phyloP scores from a whole-genome alignment of 345 rosid species.

The Gynandropsis gynandra region DNA sequence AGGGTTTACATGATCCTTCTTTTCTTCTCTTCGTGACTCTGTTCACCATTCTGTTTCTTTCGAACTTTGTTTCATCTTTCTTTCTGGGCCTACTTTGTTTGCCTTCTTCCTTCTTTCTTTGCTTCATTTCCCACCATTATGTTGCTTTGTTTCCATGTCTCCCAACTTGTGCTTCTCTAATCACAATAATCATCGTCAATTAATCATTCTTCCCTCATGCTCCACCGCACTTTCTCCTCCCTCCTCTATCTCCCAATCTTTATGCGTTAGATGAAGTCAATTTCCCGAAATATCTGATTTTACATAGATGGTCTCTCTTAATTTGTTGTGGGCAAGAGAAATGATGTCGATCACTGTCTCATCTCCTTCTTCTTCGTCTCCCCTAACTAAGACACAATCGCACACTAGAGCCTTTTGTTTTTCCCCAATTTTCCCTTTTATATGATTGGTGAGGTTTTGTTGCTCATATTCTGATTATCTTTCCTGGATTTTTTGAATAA shows the following conservation, averaged over 20 bases:
- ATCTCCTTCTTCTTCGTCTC: constrained; percentile 24
- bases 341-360: constrained; percentile 41
- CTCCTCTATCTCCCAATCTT: background rate
- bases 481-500: too few relatives aligned
- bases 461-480: background rate
- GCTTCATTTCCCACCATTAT: too few relatives aligned
- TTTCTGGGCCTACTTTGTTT: too few relatives aligned
- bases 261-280: background rate
- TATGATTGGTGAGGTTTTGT: background rate
- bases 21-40: too few relatives aligned
- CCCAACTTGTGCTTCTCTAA: constrained; percentile 9
- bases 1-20: too few relatives aligned
- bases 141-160: too few relatives aligned
- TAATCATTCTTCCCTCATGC: background rate
- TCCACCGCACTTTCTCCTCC: constrained; percentile 24
- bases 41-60: too few relatives aligned
- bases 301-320: background rate
- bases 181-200: constrained; percentile 22
- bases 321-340: background rate
- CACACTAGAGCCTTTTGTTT: constrained; percentile 18
- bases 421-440: background rate
- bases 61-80: too few relatives aligned
- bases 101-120: too few relatives aligned
- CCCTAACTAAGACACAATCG: constrained; percentile 34
- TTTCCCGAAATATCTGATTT: constrained; percentile 11